These are phyloP conservation scores for Cyclotella atomus DNA, from an alignment of 108 stramenopile species.

Conservation along the genomic window DNA sequence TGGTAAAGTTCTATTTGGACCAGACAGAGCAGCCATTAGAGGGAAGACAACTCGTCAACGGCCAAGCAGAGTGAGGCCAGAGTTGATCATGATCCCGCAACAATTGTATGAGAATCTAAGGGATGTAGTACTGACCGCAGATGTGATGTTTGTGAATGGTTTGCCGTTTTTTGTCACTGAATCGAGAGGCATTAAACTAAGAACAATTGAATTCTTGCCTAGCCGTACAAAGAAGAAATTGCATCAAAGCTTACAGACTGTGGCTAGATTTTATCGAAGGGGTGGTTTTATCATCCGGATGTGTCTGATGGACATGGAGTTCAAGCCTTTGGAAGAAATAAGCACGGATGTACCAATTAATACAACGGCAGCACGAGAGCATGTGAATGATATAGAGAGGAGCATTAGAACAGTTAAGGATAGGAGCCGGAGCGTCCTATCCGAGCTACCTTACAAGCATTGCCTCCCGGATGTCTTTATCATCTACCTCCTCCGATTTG, in stretches of 20 bases:
- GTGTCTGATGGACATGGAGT: slow-evolving; percentile 24
- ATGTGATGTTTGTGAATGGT: slow-evolving; percentile 52
- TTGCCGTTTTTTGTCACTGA: slow-evolving; percentile 43
- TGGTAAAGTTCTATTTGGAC: slow-evolving; percentile 28
- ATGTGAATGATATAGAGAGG: slow-evolving; percentile 28
- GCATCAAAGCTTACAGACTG: not conserved
- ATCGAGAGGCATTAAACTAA: slow-evolving; percentile 31
- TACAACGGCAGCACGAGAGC: slow-evolving; percentile 27
- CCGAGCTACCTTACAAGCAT: slow-evolving; percentile 5
- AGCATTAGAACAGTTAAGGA: slow-evolving; percentile 21
- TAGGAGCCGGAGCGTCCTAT: not conserved
- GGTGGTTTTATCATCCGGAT: slow-evolving; percentile 15
- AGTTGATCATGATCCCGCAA: slow-evolving; percentile 18
- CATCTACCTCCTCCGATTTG: slow-evolving; percentile 13
- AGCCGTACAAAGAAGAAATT: slow-evolving; percentile 12
- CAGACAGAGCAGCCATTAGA: slow-evolving; percentile 13
- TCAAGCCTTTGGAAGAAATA: not conserved
- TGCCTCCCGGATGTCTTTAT: not conserved
- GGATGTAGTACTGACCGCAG: slow-evolving; percentile 28
- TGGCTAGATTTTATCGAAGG: slow-evolving; percentile 7
- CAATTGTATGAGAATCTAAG: slow-evolving; percentile 13
- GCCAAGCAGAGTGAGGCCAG: slow-evolving; percentile 14
- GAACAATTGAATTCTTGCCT: slow-evolving; percentile 21
- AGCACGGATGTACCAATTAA: slow-evolving; percentile 5
- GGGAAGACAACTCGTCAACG: slow-evolving; percentile 28